A percentile compares a stretch with the other conserved stretches of the same genome.
These are phyloP conservation scores for Entelexis paramagnoliae DNA, from an alignment of 1,139 yeast species.

Conservation along the genomic window DNA sequence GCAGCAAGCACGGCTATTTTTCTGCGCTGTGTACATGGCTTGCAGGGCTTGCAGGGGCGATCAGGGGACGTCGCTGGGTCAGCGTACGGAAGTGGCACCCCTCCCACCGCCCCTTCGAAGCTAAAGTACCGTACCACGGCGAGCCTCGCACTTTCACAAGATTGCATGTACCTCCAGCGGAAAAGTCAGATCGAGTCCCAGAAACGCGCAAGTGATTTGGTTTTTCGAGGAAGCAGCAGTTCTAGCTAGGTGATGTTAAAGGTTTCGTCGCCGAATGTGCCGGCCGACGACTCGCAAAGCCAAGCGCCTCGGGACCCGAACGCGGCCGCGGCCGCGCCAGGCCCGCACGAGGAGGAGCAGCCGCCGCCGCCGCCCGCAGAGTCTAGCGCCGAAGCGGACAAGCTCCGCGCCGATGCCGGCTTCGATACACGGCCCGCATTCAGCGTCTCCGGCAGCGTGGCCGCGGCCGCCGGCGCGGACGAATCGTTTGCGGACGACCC, in stretches of 20 bases:
- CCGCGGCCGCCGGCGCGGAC: too few relatives aligned
- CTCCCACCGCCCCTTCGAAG: too few relatives aligned
- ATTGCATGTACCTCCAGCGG: not conserved
- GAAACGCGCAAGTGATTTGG: not conserved
- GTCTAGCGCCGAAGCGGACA: too few relatives aligned
- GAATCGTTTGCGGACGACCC: not conserved
- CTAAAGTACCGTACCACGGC: not conserved
- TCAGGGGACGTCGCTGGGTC: not conserved
- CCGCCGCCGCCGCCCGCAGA: too few relatives aligned
- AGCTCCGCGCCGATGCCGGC: not conserved
- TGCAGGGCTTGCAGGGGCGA: not conserved
- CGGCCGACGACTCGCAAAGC: not conserved
- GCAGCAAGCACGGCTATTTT: slow-evolving; percentile 3
- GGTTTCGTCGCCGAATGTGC: slow-evolving; percentile 1
- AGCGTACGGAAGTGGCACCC: not conserved
- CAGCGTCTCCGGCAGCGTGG: too few relatives aligned
- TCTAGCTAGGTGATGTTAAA: not conserved
- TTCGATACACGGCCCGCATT: not conserved
- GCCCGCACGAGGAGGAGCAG: too few relatives aligned
- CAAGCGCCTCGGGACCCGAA: not conserved
- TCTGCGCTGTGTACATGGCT: not conserved
- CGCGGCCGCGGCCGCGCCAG: too few relatives aligned
- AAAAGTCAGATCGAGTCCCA: not conserved
- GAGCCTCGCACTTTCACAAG: not conserved
- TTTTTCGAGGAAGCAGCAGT: not conserved